phyloP scores from a whole-genome alignment of 495 filamentous ascomycete genomes.

The Immersiella caudata region DNA sequence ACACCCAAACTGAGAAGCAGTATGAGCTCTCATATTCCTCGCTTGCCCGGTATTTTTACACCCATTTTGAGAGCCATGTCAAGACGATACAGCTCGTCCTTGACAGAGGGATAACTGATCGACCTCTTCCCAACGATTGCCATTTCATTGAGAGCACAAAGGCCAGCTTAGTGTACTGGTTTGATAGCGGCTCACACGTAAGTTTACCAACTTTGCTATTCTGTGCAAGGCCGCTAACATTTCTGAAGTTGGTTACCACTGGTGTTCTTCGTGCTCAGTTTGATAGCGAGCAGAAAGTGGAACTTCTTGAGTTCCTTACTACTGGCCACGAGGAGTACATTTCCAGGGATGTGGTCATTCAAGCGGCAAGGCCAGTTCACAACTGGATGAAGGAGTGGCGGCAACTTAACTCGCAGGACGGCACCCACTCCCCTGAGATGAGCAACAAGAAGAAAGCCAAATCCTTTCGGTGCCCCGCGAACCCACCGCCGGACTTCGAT shows the following conservation, averaged over 20 bases:
- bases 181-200: constrained; percentile 70
- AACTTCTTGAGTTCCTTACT: constrained; percentile 70
- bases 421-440: constrained; percentile 72
- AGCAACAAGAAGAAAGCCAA: constrained; percentile 70
- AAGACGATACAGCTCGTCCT: constrained; percentile 76
- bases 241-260: constrained; percentile 60
- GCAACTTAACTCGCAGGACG: constrained; percentile 56
- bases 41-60: constrained; percentile 77
- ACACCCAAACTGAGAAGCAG: constrained; percentile 59
- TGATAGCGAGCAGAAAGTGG: constrained; percentile 69
- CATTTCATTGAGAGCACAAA: constrained; percentile 65
- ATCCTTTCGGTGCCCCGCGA: constrained; percentile 50
- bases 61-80: constrained; percentile 82
- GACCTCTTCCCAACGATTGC: constrained; percentile 58
- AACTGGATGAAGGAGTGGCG: constrained; percentile 61
- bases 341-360: constrained; percentile 57
- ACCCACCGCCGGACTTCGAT: constrained; percentile 58
- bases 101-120: constrained; percentile 59
- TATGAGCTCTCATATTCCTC: constrained; percentile 77
- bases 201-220: constrained; percentile 26
- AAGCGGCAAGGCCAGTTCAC: constrained; percentile 57
- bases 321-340: constrained; percentile 69
- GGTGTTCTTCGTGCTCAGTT: constrained; percentile 67
- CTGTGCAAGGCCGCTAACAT: constrained; percentile 26
- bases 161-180: constrained; percentile 73